Evolutionary conservation across 1,139 yeast genomes (phyloP), one percentile per base, ranked within the genome.

Genomic region (Zygosaccharomyces pseudobailii): DNA sequence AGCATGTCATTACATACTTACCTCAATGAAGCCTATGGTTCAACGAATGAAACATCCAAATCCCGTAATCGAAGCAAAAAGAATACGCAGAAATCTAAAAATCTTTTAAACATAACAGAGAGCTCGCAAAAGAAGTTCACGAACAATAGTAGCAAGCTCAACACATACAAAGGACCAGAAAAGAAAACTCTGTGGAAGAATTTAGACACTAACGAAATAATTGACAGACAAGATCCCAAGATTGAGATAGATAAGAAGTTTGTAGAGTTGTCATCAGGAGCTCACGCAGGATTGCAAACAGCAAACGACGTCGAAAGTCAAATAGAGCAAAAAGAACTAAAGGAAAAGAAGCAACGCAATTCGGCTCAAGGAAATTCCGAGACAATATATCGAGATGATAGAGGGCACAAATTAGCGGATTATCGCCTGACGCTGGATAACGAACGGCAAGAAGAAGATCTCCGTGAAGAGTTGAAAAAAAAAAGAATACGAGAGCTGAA

Each of bases 321-420:
- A 49, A 60, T 69, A 9, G 61, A 55, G 20, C 57, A 51, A 4
- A 67, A 68, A 44, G 61, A 61, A 36, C 56, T 57, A 13, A 49
- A 40, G 13, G 71, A 65, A 36, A 43, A 46, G 40, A 46, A 52
- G 23, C 43, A 17, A 43, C 48, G 23, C 38, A 46, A 17, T 8
- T 25, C 34, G 9, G 22, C 25, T 28, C 40, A n/a, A 21, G 46
- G 40, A 23, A 50, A 53, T 31, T 58, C 62, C 13, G 70, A 71
- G 42, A 80, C 87, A 0, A 72, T 83, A 0, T 78, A 78, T 58
- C 72, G 92, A 70, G 88, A 84, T 59, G 68, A 73, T 3, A 60
- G 72, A 2, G 90, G 90, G 6, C 69, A 76, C 33, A 69, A 70
- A 36, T 68, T 81, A 2, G 75, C 78, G 51, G 62, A 77, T 25